Percentiles rank a stretch among this genome's conserved stretches.
phyloP scores from a whole-genome alignment of 257 asterid genomes.

The Solanum sitiens region DNA sequence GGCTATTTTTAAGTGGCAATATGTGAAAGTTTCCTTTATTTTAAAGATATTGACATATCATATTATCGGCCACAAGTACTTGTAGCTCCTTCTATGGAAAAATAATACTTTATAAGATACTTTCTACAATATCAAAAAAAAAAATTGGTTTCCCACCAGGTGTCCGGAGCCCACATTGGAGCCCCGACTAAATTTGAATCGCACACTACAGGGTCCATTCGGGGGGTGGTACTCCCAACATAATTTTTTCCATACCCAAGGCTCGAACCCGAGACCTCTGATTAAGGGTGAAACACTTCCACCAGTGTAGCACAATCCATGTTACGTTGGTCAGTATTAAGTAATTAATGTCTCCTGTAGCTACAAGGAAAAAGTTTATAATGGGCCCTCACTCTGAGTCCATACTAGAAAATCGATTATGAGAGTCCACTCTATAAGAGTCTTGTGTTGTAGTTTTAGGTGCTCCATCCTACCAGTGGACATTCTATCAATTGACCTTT shows the following conservation, averaged over 20 bases:
- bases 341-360: not conserved
- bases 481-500: not conserved
- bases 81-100: not conserved
- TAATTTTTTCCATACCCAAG: not conserved
- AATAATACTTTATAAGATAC: not conserved
- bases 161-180: not conserved
- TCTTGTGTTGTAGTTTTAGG: not conserved
- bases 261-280: not conserved
- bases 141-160: not conserved
- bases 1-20: no score
- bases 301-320: not conserved
- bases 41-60: not conserved
- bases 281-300: not conserved
- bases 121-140: not conserved
- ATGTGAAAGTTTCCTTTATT: no score
- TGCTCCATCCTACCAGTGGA: not conserved
- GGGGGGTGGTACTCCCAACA: not conserved
- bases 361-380: not conserved
- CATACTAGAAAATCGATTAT: not conserved
- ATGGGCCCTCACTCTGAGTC: not conserved
- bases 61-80: not conserved
- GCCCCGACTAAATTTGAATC: not conserved
- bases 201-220: not conserved
- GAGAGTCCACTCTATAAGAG: not conserved
- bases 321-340: not conserved